Base-by-base conservation (phyloP, 176 grass and related monocot species). In the Oryza coarctata region DNA sequence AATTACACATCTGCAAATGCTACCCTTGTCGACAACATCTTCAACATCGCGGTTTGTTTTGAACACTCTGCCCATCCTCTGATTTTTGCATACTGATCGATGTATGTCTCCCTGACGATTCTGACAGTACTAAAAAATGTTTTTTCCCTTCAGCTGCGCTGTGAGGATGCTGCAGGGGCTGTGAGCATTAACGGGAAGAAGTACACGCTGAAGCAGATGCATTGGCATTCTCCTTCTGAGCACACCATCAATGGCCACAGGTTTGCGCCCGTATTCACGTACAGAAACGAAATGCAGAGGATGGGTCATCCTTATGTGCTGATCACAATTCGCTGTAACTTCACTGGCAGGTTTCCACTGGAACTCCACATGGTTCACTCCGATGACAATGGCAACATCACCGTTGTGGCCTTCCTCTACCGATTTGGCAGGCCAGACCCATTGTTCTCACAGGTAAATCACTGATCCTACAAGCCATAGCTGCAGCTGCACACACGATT, bases 321-420 rank as follows among this genome's bases (percentile, higher is more conserved):
- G 12, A 52, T 30, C 33, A 5, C 74, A 13, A 20, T 49, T 44
- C 20, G 2, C 20, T 25, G 13, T 12, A 30, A 63, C 36, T 58
- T 15, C 25, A 29, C 6, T 30, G 1, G 34, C 71, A 84, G 94
- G 65, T 97, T 94, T 52, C 65, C 90, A 0, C 35, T 87, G 71
- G 95, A 98, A 86, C 90, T 94, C 34, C 95, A 98, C 81, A 87
- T 98, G 88, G 95, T 94, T 9, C 95, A 98, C 87, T 49, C 27
- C 58, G 89, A 79, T 23, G 88, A 86, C 29, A 83, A 86, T 20
- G 95, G 95, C 52, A 91, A 89, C 75, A 29, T 91, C 36, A 82
- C 90, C 18, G 92, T 94, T 9, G 55, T 94, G 5, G 77, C 92
- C 5, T 35, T 93, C 13, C 92, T 98, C 18, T 98, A 91, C 68